Evolutionary conservation across 352 stramenopile species (phyloP).

Genomic region (Pythium apleroticum): DNA sequence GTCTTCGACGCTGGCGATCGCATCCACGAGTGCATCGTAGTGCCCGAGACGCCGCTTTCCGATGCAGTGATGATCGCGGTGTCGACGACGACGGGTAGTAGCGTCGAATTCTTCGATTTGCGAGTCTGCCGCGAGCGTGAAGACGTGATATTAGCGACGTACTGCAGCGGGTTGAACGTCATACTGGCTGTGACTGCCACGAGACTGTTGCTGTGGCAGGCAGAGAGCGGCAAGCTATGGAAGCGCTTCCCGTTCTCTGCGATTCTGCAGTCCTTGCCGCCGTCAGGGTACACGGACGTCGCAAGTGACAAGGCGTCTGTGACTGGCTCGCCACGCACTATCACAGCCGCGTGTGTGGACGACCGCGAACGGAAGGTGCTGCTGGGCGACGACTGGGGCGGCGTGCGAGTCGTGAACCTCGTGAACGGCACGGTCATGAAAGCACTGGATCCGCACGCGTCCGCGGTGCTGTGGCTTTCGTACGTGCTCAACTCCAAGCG

Average conservation of each 20-base stretch:
- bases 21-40: conserved; percentile 29
- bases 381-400: conserved; percentile 65
- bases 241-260: conserved; percentile 53
- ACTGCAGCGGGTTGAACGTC: conserved; percentile 54
- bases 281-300: conserved; percentile 12
- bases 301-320: neutral
- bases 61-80: conserved; percentile 57
- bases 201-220: conserved; percentile 60
- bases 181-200: conserved; percentile 54
- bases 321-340: conserved; percentile 24
- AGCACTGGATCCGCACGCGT: conserved; percentile 54
- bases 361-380: conserved; percentile 82
- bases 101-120: conserved; percentile 57
- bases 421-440: conserved; percentile 88
- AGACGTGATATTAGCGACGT: conserved; percentile 62
- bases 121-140: conserved; percentile 60
- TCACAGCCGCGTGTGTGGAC: conserved; percentile 80
- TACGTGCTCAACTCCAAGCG: conserved; percentile 66
- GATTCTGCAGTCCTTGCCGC: conserved; percentile 32
- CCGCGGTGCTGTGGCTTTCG: conserved; percentile 45
- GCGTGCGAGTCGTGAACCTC: conserved; percentile 67
- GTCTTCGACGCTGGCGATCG: conserved; percentile 9
- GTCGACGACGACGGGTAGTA: conserved; percentile 13
- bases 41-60: conserved; percentile 44
- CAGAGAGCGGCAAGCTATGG: conserved; percentile 47